Evolutionary conservation across 139 green algal species (phyloP), one percentile per base, ranked within the genome.

Genomic region (Gonium pectorale): DNA sequence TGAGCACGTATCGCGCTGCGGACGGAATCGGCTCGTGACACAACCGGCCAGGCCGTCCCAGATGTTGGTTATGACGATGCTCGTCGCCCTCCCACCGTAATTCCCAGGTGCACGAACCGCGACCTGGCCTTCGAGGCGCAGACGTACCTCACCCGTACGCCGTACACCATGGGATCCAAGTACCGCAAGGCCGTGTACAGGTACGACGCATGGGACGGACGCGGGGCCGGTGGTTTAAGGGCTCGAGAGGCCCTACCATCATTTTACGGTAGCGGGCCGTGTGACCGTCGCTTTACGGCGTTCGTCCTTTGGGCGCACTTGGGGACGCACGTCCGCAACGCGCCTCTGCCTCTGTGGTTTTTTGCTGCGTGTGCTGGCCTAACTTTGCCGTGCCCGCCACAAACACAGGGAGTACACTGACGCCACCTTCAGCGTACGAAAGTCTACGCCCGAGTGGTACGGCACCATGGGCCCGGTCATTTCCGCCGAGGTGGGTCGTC

Each of bases 401-500:
- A 41, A 24, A 22, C 40, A 5, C 83, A 77, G 86, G 41, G 70
- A 70, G 37, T 94, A 94, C 87, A 91, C 86, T 4, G 89, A 94
- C 72, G 79, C 41, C 7, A 86, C 29, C 26, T 94, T 93, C 88
- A 83, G 44, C 26, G 84, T 81, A 0, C 56, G 7, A 43, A 38
- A 56, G 38, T 13, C 26, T 2, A 38, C 33, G 7, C 81, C 80
- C 7, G 54, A 13, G 5, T 85, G 74, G 41, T 70, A 84, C 24
- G 79, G 88, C 60, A 74, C 84, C 29, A 86, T 91, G 68, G 89
- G 91, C 44, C 91, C 91, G 21, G 77, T 89, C 3, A 66, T 94
- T 11, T 46, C 75, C 41, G 86, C 83, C 0, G 88, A 93, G 86
- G 87, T 90, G 21, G 63, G 86, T 9, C 26, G 11, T 5, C 3